Evolutionary conservation across 768 basidiomycete species (phyloP).

Genomic region (Tricholoma bakamatsutake): DNA sequence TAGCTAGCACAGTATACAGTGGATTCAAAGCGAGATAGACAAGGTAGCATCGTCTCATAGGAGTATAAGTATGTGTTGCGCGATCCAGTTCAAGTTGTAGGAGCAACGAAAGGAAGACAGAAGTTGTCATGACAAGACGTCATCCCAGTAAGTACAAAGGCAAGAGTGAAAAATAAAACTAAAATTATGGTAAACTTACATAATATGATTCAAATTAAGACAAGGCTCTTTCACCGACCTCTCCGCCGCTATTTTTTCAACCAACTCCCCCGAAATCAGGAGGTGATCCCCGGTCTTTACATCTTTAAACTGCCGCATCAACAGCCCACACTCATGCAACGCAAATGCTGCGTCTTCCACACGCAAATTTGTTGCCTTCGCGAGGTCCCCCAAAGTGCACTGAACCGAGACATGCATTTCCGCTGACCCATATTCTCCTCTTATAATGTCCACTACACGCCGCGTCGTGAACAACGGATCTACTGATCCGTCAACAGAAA

Average conservation of each 20-base stretch:
- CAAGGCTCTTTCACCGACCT: conserved; percentile 68
- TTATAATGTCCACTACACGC: conserved; percentile 52
- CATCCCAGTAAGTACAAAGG: too few species aligned
- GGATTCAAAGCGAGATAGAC: too few species aligned
- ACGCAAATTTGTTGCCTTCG: conserved; percentile 73
- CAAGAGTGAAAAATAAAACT: background rate
- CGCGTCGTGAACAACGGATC: conserved; percentile 48
- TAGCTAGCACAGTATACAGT: background rate
- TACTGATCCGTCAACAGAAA: conserved; percentile 17
- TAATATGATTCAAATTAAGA: conserved; percentile 53
- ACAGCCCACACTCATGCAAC: conserved; percentile 78
- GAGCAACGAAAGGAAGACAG: too few species aligned
- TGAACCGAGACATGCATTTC: conserved; percentile 60
- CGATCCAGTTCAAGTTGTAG: too few species aligned
- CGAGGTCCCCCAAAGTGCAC: conserved; percentile 75
- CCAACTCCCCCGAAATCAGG: conserved; percentile 34
- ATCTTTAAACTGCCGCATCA: conserved; percentile 37
- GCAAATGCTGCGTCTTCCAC: conserved; percentile 87
- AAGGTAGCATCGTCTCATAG: too few species aligned
- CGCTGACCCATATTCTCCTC: conserved; percentile 62
- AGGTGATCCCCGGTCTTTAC: conserved; percentile 28
- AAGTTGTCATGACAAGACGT: too few species aligned
- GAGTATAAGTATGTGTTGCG: too few species aligned
- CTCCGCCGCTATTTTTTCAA: conserved; percentile 55
- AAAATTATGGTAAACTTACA: conserved; percentile 21